These are phyloP conservation scores for Penicillium nucicola DNA, from an alignment of 495 filamentous ascomycete genomes.

Conservation along the genomic window DNA sequence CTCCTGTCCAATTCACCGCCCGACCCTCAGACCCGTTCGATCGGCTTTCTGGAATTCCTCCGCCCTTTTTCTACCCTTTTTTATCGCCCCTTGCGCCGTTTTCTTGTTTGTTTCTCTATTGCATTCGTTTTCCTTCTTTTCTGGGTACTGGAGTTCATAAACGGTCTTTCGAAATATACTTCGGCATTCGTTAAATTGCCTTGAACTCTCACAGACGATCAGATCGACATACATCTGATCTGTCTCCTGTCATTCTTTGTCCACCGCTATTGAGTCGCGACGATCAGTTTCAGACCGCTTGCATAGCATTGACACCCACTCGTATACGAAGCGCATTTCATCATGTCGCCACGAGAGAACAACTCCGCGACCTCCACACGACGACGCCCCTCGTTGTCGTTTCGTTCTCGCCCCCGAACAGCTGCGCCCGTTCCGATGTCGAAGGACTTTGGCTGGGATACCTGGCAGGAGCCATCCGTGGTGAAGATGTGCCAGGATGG, in stretches of 20 bases:
- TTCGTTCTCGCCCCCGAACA: constrained; percentile 36
- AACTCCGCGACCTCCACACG: constrained; percentile 21
- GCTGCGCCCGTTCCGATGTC: constrained; percentile 22
- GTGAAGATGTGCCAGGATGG: constrained; percentile 25
- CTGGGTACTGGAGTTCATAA: constrained; percentile 8
- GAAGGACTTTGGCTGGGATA: constrained; percentile 18
- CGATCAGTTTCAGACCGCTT: background rate
- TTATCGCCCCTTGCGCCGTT: constrained; percentile 21
- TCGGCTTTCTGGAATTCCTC: constrained; percentile 18
- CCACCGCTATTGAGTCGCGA: background rate
- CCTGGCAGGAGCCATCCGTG: constrained; percentile 29
- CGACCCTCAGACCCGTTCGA: constrained; percentile 18
- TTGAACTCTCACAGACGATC: background rate
- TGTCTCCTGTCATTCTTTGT: constrained; percentile 3
- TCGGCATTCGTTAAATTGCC: background rate
- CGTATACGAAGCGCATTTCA: constrained; percentile 1
- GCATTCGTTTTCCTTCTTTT: constrained; percentile 8
- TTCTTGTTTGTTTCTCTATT: constrained; percentile 12
- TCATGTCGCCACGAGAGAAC: constrained; percentile 39
- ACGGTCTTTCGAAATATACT: constrained; percentile 1
- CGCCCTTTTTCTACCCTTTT: constrained; percentile 24
- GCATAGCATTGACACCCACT: background rate
- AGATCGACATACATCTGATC: background rate
- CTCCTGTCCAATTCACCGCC: constrained; percentile 24
- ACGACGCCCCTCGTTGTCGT: constrained; percentile 37